These are phyloP conservation scores for Geotrichum phurueaensis DNA, from an alignment of 1,139 yeast genomes.

Conservation along the genomic window DNA sequence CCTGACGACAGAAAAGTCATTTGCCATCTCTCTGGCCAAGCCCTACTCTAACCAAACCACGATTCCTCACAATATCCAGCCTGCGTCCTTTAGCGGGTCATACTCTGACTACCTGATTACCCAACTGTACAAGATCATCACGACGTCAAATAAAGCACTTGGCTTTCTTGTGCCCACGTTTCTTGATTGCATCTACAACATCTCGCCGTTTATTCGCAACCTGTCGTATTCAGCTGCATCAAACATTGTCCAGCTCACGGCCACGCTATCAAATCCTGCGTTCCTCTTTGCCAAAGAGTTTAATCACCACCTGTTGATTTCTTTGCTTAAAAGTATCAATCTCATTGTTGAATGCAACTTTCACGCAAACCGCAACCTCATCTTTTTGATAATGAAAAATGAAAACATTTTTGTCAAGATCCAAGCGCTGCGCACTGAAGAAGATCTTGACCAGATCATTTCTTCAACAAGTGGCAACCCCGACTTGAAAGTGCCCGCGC, in stretches of 20 bases:
- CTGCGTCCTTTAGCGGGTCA: conserved; percentile 30
- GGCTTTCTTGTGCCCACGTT: conserved; percentile 28
- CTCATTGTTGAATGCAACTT: conserved; percentile 30
- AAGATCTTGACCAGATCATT: conserved; percentile 21
- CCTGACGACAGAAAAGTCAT: conserved; percentile 47
- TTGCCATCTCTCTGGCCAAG: conserved; percentile 27
- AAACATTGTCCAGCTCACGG: conserved; percentile 50
- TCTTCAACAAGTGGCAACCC: conserved; percentile 7
- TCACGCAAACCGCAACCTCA: conserved; percentile 29
- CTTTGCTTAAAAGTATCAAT: conserved; percentile 27
- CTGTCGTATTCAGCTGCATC: conserved; percentile 55
- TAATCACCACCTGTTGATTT: conserved; percentile 51
- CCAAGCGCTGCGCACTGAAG: conserved; percentile 20
- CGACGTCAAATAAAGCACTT: conserved; percentile 20
- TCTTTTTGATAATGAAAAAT: conserved; percentile 32
- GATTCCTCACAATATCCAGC: conserved; percentile 29
- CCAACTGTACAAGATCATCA: conserved; percentile 26
- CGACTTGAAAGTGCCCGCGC: conserved; percentile 1
- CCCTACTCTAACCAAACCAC: conserved; percentile 29
- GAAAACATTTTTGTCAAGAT: conserved; percentile 24
- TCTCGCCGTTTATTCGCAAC: conserved; percentile 32
- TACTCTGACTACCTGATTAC: conserved; percentile 34
- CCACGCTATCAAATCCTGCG: conserved; percentile 40
- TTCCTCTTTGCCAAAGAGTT: conserved; percentile 43
- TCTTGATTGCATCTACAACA: conserved; percentile 32